Evolutionary conservation across 164 flowering plant species (phyloP).

Genomic region (Magnolia changhungtana): DNA sequence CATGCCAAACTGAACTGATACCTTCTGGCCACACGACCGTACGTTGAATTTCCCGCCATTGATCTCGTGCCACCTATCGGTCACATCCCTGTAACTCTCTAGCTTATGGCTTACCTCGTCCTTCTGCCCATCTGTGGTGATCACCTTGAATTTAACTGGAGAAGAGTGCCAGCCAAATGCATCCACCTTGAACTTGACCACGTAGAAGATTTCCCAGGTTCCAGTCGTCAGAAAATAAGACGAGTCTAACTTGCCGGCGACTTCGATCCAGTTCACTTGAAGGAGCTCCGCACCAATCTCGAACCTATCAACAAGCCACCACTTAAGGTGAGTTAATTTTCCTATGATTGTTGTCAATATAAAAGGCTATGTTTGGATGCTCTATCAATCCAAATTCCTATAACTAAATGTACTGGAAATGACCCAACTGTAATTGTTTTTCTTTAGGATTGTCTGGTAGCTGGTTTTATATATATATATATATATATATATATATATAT

Average conservation of each 20-base stretch:
- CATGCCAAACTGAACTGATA: constrained; percentile 23
- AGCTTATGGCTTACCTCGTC: not conserved
- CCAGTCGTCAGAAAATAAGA: not conserved
- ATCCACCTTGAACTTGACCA: constrained; percentile 25
- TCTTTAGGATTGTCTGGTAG: too few species aligned
- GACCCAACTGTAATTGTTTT: too few species aligned
- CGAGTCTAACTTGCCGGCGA: constrained; percentile 12
- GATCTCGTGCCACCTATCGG: constrained; percentile 19
- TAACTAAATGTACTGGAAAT: too few species aligned
- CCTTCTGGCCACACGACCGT: not conserved
- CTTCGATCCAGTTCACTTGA: constrained; percentile 32
- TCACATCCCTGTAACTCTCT: constrained; percentile 13
- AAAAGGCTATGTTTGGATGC: too few species aligned
- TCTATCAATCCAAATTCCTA: not conserved
- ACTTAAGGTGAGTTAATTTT: not conserved
- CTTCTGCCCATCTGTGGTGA: constrained; percentile 6
- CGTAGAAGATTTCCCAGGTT: constrained; percentile 15
- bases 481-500: too few species aligned
- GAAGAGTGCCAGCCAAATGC: constrained; percentile 33
- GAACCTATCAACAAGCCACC: not conserved
- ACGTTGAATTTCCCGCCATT: constrained; percentile 21
- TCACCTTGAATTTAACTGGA: constrained; percentile 19
- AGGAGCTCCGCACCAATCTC: constrained; percentile 20
- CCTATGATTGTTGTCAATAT: too few species aligned
- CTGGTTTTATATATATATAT: too few species aligned